Base-by-base conservation (phyloP, 768 basidiomycete genomes). In the Tylopilus vinaceipallidus region DNA sequence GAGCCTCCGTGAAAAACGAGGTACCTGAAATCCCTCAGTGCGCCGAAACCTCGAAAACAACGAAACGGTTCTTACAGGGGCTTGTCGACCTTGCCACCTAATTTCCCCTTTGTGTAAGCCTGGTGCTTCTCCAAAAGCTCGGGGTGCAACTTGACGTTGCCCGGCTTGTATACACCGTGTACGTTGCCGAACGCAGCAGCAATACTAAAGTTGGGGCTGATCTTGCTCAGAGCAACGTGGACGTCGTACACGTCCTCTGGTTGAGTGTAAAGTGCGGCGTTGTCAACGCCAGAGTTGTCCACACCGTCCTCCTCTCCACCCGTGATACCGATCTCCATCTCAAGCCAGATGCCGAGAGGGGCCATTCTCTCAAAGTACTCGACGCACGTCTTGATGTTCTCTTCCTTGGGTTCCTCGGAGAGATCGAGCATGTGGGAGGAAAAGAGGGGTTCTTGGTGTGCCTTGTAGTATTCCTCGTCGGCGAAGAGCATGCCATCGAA, bases 281-380 rank as follows among this genome's bases (percentile, higher is more conserved):
- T 99, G 75, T 99, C 97, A 54, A 93, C 93, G 35, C 77, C 83
- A 39, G 92, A 87, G 80, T 99, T 99, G 75, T 99, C 95, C 42
- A 99, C 97, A 67, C 97, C 95, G 65, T 98, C 97, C 71, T 99
- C 97, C 71, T 99, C 97, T 62, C 97, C 97, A 64, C 97, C 97
- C 43, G 97, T 99, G 73, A 99, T 98, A 65, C 97, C 97, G 69
- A 99, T 99, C 74, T 99, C 97, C 97, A 99, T 99, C 81, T 99
- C 97, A 70, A 99, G 91, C 92, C 92, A 99, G 53, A 91, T 74
- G 44, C 90, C 88, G 64, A 98, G 71, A 54, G 86, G 83, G 3
- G 90, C 88, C 93, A 98, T 89, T 66, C 91, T 91, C 74, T 85
- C 79, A 73, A 98, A 95, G 80, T 99, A 99, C 67, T 92, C 82